Evolutionary conservation across 371 early-diverging fungal species (phyloP), one percentile per base, ranked within the genome.

Genomic region (Parasitella parasitica): DNA sequence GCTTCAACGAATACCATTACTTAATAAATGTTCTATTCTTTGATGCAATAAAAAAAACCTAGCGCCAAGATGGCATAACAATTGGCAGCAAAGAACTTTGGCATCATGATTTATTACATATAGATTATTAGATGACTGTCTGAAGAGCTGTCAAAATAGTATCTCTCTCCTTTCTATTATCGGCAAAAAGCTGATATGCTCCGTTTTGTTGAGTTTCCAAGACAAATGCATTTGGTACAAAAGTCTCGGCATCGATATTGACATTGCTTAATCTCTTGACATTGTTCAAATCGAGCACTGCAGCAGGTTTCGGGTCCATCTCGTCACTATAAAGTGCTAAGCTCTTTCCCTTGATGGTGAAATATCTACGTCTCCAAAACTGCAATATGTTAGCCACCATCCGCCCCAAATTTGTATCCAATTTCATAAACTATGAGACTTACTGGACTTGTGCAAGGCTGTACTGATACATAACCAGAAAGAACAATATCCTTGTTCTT

Each of bases 281-380:
- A 15, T 49, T 55, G 15, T 49, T 74, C n/a, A 88, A 68, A 39
- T 82, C 79, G 48, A 88, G 64, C 37, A 82, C 77, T 5, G 71
- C 59, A 6, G 81, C 50, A 6, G 86, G 82, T 8, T 65, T 66
- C 20, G 54, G 24, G 20, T 49, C 58, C 38, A 66, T 53, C 51
- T 61, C 63, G 43, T 59, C 62, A 28, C 63, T 59, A 32, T 69
- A 73, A 56, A 73, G 56, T 3, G 66, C 27, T 58, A 73, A 37
- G 13, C 54, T 60, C 43, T 61, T 66, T 32, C 64, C 66, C 18
- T 66, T 62, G 20, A 73, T 66, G 2, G 58, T 58, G 41, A 73
- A 73, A 22, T 61, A 73, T 39, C 70, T 59, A 35, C 73, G 73
- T 63, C 67, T 67, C 73, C 73, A 73, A 16, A 73, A 73, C 73